A percentile compares a stretch with the other conserved stretches of the same genome.
Evolutionary conservation across 1,284 basidiomycete species (phyloP).

Genomic region (Fomes fomentarius): DNA sequence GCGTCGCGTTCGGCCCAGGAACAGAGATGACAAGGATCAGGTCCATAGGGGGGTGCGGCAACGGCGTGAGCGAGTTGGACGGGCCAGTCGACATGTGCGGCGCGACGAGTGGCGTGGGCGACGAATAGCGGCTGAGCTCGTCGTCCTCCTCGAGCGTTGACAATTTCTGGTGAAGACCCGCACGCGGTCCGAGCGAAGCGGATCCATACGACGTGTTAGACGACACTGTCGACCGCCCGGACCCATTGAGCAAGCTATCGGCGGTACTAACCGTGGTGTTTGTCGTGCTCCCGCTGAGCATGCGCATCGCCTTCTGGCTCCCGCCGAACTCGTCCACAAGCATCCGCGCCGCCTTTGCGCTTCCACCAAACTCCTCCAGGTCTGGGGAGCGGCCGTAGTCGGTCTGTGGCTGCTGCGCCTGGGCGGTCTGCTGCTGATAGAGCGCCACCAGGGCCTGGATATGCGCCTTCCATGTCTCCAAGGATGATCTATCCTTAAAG

Average conservation of each 20-base stretch:
- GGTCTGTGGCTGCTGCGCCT: constrained; percentile 35
- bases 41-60: constrained; percentile 88
- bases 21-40: constrained; percentile 91
- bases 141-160: constrained; percentile 74
- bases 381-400: constrained; percentile 11
- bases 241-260: constrained; percentile 68
- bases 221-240: constrained; percentile 66
- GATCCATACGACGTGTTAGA: constrained; percentile 72
- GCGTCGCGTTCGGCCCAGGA: constrained; percentile 72
- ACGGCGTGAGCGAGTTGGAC: constrained; percentile 76
- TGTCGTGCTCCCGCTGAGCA: constrained; percentile 75
- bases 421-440: constrained; percentile 56
- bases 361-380: constrained; percentile 78
- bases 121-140: constrained; percentile 56
- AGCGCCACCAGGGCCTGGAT: constrained; percentile 75
- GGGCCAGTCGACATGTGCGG: constrained; percentile 77
- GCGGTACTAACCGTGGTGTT: constrained; percentile 66
- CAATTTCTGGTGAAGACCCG: constrained; percentile 49
- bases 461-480: constrained; percentile 86
- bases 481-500: constrained; percentile 87
- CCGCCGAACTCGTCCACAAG: constrained; percentile 80
- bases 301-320: constrained; percentile 72
- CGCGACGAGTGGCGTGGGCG: constrained; percentile 62
- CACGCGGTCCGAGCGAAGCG: constrained; percentile 23
- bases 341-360: constrained; percentile 74